Conservation (phyloP, 331 rosid genomes). For the Acacia pycnantha region DNA sequence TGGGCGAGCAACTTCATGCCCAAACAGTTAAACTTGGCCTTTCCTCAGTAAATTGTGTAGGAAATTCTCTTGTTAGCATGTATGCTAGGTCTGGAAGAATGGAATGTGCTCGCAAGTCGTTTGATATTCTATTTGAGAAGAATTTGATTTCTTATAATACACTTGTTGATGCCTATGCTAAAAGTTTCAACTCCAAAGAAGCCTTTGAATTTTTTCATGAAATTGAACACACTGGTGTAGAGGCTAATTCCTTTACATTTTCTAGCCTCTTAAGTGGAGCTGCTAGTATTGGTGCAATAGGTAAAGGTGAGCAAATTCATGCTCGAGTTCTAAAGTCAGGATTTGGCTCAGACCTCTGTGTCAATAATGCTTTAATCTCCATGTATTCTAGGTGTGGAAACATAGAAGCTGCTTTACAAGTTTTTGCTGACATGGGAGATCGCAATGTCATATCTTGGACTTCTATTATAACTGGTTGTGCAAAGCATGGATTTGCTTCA, state of each 20-base stretch:
- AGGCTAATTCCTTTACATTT: conserved; percentile 41
- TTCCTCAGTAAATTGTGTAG: conserved; percentile 43
- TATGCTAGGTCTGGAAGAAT: conserved; percentile 50
- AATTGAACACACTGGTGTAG: conserved; percentile 26
- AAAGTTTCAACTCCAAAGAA: conserved; percentile 25
- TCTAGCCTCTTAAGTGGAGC: conserved; percentile 56
- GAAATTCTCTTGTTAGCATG: conserved; percentile 45
- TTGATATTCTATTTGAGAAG: conserved; percentile 43
- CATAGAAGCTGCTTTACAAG: conserved; percentile 47
- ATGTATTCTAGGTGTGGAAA: conserved; percentile 57
- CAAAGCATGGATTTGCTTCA: conserved; percentile 52
- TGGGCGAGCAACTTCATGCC: conserved; percentile 41
- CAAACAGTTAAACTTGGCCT: conserved; percentile 40
- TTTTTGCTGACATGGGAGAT: conserved; percentile 37
- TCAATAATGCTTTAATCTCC: conserved; percentile 49
- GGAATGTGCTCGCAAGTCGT: conserved; percentile 45
- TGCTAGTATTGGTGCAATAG: conserved; percentile 44
- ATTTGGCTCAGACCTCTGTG: conserved; percentile 19
- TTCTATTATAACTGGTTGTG: conserved; percentile 47
- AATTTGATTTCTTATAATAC: conserved; percentile 31
- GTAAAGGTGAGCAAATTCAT: conserved; percentile 56
- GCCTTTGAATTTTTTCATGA: conserved; percentile 21
- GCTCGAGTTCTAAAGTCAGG: conserved; percentile 41
- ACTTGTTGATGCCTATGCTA: conserved; percentile 27
- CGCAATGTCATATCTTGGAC: conserved; percentile 56